Base-by-base conservation (phyloP, 1,139 yeast species). In the Ashbya aceris region DNA sequence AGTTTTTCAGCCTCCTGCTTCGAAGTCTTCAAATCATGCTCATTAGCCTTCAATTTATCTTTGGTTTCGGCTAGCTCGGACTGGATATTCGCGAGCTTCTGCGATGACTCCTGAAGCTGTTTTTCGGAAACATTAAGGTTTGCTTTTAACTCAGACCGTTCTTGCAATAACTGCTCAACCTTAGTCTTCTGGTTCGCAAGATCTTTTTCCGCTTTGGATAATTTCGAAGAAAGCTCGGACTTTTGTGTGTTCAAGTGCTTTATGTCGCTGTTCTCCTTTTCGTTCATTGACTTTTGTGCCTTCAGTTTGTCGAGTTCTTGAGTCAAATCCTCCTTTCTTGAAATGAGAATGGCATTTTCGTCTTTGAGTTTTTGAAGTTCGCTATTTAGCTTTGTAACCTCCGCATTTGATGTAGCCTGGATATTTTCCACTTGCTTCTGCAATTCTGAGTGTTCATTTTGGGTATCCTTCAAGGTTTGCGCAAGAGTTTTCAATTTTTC, bases 401-500 rank as follows among this genome's bases (percentile, higher is more conserved):
- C 20, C 14, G n/a, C 14, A 32, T n/a, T 3, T 5, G 35, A 12
- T 12, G 20, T 32, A 11, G 28, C 41, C 2, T 33, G 26, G 7
- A 33, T 27, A 10, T 28, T 39, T 8, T 12, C 27, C 7, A 39
- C 31, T 14, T 35, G 27, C 11, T 26, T 34, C 26, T 14, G 28
- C 9, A 41, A 14, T 12, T n/a, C 11, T 11, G 26, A 40, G 4
- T 33, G 37, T 11, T 55, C 58, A 4, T 45, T 27, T 28, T 56
- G 51, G 7, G 64, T 37, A 10, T 58, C 58, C 29, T 58, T 58
- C 39, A 53, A 61, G 5, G 54, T 50, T 8, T 45, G 49, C 1
- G 68, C 67, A 8, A 65, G 41, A 1, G 64, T 55, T 49, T 65
- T 62, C 30, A 67, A 40, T 44, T 64, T 66, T 26, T 61, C 68